A percentile compares a stretch with the other conserved stretches of the same genome.
Conservation (phyloP, 139 green algal genomes). For the Chlamydomonas asymmetrica region DNA sequence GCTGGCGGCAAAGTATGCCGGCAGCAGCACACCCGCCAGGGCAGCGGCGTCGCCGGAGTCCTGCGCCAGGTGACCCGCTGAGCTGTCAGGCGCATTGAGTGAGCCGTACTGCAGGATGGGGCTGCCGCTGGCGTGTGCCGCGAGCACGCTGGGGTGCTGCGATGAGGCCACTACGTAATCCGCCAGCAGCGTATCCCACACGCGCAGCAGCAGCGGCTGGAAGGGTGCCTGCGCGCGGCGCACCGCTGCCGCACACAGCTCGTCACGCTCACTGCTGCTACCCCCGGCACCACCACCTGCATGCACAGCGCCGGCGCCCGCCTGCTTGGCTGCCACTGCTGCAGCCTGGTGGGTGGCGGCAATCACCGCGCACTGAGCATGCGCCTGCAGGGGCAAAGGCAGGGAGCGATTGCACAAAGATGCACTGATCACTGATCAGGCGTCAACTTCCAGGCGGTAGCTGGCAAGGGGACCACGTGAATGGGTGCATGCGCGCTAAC, state of each 20-base stretch:
- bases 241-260: slow-evolving; percentile 29
- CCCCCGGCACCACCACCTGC: background rate
- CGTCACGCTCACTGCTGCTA: slow-evolving; percentile 5
- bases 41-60: background rate
- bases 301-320: background rate
- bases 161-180: slow-evolving; percentile 59
- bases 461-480: too few species aligned
- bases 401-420: too few species aligned
- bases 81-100: background rate
- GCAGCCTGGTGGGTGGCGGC: background rate
- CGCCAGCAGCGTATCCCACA: slow-evolving; percentile 59
- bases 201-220: slow-evolving; percentile 33
- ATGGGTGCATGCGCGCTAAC: slow-evolving; percentile 3
- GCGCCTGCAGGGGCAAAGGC: slow-evolving; percentile 45
- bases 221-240: slow-evolving; percentile 28
- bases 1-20: slow-evolving; percentile 44
- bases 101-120: slow-evolving; percentile 37
- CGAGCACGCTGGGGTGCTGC: slow-evolving; percentile 36
- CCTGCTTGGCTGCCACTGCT: background rate
- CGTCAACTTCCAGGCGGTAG: too few species aligned
- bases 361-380: slow-evolving; percentile 63
- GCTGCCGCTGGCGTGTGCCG: slow-evolving; percentile 44
- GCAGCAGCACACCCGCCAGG: slow-evolving; percentile 27
- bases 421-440: too few species aligned
- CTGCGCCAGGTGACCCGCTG: background rate